phyloP scores from a whole-genome alignment of 169 alveolate genomes.

The Pseudocohnilembus persalinus region DNA sequence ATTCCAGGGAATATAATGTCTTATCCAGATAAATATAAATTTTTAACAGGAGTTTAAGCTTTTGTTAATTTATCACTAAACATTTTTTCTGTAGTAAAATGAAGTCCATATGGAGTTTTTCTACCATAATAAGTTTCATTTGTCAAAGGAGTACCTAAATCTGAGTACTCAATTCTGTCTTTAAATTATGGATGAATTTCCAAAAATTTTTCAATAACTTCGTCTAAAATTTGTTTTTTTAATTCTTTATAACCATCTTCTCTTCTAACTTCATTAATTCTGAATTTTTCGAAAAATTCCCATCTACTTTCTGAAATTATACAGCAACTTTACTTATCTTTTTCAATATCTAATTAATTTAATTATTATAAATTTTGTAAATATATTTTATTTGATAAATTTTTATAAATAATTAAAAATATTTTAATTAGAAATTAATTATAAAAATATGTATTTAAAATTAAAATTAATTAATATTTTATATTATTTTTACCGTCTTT shows the following conservation, averaged over 20 bases:
- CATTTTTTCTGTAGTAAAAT: background rate
- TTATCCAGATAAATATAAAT: background rate
- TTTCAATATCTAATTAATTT: background rate
- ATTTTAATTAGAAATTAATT: no score
- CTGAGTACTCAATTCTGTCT: background rate
- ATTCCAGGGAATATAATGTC: background rate
- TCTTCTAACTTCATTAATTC: background rate
- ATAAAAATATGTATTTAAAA: no score
- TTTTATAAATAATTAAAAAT: no score
- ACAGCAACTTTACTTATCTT: background rate
- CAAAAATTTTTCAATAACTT: background rate
- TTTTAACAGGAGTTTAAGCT: background rate
- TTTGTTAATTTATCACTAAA: no score
- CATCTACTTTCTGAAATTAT: background rate
- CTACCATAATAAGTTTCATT: background rate
- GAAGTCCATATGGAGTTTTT: background rate
- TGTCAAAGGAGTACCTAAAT: background rate
- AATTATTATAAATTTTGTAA: no score
- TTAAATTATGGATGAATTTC: background rate
- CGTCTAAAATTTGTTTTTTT: background rate
- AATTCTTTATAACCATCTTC: background rate
- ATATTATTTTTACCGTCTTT: background rate
- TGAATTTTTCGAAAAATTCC: background rate
- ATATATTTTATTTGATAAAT: background rate
- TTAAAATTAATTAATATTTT: no score